Conservation (phyloP, 805 yeast species). For the Pichia pseudocactophila region DNA sequence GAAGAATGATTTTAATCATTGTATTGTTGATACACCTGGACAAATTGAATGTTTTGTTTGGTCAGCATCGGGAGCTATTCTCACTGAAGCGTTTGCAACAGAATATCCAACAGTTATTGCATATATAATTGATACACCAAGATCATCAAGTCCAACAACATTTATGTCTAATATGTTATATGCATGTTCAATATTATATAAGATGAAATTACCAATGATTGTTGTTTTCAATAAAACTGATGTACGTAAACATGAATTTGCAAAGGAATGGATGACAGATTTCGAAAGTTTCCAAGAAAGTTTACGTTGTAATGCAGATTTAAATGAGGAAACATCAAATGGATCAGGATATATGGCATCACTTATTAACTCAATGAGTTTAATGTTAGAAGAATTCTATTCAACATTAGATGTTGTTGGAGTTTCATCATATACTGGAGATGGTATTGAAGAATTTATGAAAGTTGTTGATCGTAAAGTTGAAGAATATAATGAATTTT, state of each 20-base stretch:
- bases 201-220: slow-evolving; percentile 94
- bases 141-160: slow-evolving; percentile 90
- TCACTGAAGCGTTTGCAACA: slow-evolving; percentile 94
- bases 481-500: slow-evolving; percentile 76
- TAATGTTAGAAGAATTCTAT: slow-evolving; percentile 94
- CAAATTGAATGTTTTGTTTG: slow-evolving; percentile 98
- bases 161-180: slow-evolving; percentile 97
- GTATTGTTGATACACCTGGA: slow-evolving; percentile 95
- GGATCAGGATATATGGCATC: slow-evolving; percentile 91
- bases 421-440: slow-evolving; percentile 91
- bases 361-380: slow-evolving; percentile 85
- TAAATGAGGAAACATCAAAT: slow-evolving; percentile 48
- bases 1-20: slow-evolving; percentile 48
- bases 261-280: slow-evolving; percentile 95
- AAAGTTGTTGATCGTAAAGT: slow-evolving; percentile 79
- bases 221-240: slow-evolving; percentile 94
- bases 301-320: slow-evolving; percentile 55
- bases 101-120: slow-evolving; percentile 94
- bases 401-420: slow-evolving; percentile 85
- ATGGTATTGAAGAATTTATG: slow-evolving; percentile 86
- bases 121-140: slow-evolving; percentile 92
- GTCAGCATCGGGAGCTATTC: slow-evolving; percentile 95
- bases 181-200: slow-evolving; percentile 94
- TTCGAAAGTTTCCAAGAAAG: slow-evolving; percentile 87
- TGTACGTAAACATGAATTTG: slow-evolving; percentile 75